phyloP scores from a whole-genome alignment of 2,329 filamentous ascomycete genomes.

The Teratosphaeria pseudoeucalypti region DNA sequence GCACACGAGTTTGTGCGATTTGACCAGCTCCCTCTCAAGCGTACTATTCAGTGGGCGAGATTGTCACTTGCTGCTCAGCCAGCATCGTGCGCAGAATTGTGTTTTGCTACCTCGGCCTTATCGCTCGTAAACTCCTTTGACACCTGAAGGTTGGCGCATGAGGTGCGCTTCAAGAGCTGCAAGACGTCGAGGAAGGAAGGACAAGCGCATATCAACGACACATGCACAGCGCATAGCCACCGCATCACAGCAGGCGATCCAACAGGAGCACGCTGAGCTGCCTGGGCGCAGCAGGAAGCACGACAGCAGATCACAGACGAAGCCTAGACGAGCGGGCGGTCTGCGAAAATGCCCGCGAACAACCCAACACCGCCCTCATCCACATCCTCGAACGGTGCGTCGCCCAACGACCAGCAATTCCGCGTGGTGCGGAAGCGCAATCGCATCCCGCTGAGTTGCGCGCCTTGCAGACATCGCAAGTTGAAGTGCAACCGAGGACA shows the following conservation, averaged over 20 bases:
- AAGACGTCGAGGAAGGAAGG: background rate
- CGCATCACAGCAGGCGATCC: background rate
- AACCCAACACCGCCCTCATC: constrained; percentile 65
- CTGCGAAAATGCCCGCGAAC: constrained; percentile 5
- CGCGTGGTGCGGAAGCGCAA: constrained; percentile 87
- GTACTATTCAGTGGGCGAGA: background rate
- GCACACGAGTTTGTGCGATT: background rate
- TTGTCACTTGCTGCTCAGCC: background rate
- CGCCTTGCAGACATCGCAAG: constrained; percentile 86
- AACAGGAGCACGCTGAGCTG: background rate
- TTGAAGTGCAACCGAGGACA: constrained; percentile 88
- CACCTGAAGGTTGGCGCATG: background rate
- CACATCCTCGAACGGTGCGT: constrained; percentile 62
- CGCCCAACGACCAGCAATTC: constrained; percentile 69
- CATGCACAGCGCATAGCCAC: background rate
- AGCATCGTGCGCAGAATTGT: background rate
- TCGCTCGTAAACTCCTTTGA: background rate
- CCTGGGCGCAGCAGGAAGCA: background rate
- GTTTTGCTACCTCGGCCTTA: background rate
- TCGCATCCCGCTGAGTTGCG: constrained; percentile 81
- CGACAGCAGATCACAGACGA: background rate
- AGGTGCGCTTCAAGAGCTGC: background rate
- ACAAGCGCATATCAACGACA: background rate
- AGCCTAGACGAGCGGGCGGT: background rate
- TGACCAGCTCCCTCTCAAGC: background rate